Evolutionary conservation across 768 basidiomycete genomes (phyloP), one percentile per base, ranked within the genome.

Genomic region (Dendrothele bispora): DNA sequence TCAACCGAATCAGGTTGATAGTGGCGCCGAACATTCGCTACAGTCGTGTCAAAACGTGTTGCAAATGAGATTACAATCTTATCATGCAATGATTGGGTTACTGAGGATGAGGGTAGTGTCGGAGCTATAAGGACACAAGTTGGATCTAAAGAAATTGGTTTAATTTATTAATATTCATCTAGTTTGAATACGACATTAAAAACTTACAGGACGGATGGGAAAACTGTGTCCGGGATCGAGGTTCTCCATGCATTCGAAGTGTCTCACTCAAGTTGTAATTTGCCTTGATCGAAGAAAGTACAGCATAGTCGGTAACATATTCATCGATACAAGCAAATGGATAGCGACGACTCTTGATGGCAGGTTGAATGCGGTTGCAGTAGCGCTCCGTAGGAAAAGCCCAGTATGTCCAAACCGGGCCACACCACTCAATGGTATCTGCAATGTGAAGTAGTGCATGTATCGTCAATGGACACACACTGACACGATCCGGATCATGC

Each of bases 51-150:
- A n/a, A n/a, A n/a, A n/a, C n/a, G n/a, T n/a, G n/a, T n/a, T n/a
- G n/a, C n/a, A n/a, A n/a, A n/a, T n/a, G n/a, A n/a, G n/a, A n/a
- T n/a, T n/a, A n/a, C n/a, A n/a, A n/a, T n/a, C n/a, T n/a, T n/a
- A n/a, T n/a, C n/a, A n/a, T n/a, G n/a, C n/a, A n/a, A n/a, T n/a
- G n/a, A n/a, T n/a, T n/a, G 22, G 35, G 46, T 5, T 17, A n/a
- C n/a, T n/a, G n/a, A 20, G 22, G 3, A 35, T 17, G 21, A 49
- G 22, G 41, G 21, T n/a, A 21, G 36, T 34, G 46, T 35, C 5
- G 65, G 66, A 10, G 60, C 61, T 5, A 67, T 51, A 17, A 67
- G 58, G 20, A 61, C 48, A 48, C 61, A 67, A 17, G 54, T 35
- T 8, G 58, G 50, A 56, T 68, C 66, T 66, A 43, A 32, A 43